phyloP scores from a whole-genome alignment of 2,329 filamentous ascomycete species.

The Aspergillus felis region DNA sequence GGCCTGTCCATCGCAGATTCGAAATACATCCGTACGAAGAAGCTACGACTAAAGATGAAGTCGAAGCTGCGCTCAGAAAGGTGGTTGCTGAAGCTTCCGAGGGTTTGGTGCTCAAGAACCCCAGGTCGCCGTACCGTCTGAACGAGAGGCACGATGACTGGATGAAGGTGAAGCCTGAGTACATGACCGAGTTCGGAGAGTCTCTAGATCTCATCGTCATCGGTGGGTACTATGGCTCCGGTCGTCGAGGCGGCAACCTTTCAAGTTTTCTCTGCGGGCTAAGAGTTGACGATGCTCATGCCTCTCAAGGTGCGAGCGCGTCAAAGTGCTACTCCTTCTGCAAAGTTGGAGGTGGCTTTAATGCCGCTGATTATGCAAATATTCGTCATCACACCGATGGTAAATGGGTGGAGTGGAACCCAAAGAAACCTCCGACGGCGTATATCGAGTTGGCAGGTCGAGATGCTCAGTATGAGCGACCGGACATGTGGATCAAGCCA shows the following conservation, averaged over 20 bases:
- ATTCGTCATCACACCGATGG: constrained; percentile 81
- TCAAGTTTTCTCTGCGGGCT: constrained; percentile 91
- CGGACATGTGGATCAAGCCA: constrained; percentile 91
- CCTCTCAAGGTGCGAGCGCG: constrained; percentile 52
- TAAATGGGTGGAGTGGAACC: constrained; percentile 87
- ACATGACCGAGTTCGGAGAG: constrained; percentile 95
- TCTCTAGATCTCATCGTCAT: constrained; percentile 85
- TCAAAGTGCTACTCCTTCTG: constrained; percentile 92
- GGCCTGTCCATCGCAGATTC: constrained; percentile 67
- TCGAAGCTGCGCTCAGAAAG: constrained; percentile 74
- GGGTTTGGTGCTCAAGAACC: constrained; percentile 91
- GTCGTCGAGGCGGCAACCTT: constrained; percentile 73
- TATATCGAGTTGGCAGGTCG: constrained; percentile 80
- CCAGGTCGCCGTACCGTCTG: constrained; percentile 76
- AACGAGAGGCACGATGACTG: constrained; percentile 93
- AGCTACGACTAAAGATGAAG: constrained; percentile 64
- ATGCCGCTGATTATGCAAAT: constrained; percentile 75
- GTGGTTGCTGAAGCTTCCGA: constrained; percentile 86
- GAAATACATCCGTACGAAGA: constrained; percentile 74
- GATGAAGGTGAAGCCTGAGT: constrained; percentile 98
- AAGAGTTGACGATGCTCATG: constrained; percentile 66
- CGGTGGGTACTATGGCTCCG: constrained; percentile 89
- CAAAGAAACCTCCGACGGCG: constrained; percentile 67
- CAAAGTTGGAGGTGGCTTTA: constrained; percentile 94
- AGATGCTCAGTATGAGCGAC: constrained; percentile 69